phyloP scores from a whole-genome alignment of 106 monocot species.

The Dioscorea zingiberensis region DNA sequence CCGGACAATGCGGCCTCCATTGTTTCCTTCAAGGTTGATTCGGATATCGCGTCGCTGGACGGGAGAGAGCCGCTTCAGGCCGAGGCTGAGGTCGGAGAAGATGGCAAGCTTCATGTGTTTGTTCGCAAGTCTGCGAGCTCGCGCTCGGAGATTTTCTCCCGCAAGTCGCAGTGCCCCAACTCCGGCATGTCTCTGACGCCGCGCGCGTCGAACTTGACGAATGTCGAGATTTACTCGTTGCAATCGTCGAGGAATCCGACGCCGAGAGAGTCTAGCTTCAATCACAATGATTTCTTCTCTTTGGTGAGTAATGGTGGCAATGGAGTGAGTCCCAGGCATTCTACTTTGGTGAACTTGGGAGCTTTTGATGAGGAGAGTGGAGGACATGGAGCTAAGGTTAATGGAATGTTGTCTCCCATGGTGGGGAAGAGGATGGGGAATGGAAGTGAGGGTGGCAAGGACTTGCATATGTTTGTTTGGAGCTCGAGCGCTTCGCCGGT shows the following conservation, averaged over 20 bases:
- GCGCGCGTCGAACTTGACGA: slow-evolving; percentile 47
- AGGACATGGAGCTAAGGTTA: background rate
- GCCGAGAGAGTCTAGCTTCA: slow-evolving; percentile 42
- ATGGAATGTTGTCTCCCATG: background rate
- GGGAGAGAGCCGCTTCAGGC: slow-evolving; percentile 42
- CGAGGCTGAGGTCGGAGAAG: slow-evolving; percentile 46
- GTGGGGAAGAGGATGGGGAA: slow-evolving; percentile 9
- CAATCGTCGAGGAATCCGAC: slow-evolving; percentile 31
- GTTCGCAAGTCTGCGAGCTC: slow-evolving; percentile 31
- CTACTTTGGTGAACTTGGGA: no score
- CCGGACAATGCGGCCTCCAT: slow-evolving; percentile 44
- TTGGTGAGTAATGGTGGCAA: slow-evolving; percentile 13
- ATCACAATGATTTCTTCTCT: slow-evolving; percentile 42
- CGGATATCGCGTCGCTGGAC: slow-evolving; percentile 40
- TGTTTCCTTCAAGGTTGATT: slow-evolving; percentile 38
- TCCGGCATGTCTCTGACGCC: slow-evolving; percentile 31
- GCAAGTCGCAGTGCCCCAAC: no score
- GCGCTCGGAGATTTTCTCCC: slow-evolving; percentile 17
- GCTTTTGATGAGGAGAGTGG: background rate
- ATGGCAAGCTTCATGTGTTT: slow-evolving; percentile 38
- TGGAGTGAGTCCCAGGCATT: slow-evolving; percentile 1
- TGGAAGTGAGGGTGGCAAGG: slow-evolving; percentile 10
- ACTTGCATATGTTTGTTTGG: slow-evolving; percentile 40
- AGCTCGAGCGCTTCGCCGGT: slow-evolving; percentile 38
- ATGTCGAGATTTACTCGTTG: slow-evolving; percentile 21